phyloP scores from a whole-genome alignment of 768 basidiomycete species.

The Mycena capillaripes region DNA sequence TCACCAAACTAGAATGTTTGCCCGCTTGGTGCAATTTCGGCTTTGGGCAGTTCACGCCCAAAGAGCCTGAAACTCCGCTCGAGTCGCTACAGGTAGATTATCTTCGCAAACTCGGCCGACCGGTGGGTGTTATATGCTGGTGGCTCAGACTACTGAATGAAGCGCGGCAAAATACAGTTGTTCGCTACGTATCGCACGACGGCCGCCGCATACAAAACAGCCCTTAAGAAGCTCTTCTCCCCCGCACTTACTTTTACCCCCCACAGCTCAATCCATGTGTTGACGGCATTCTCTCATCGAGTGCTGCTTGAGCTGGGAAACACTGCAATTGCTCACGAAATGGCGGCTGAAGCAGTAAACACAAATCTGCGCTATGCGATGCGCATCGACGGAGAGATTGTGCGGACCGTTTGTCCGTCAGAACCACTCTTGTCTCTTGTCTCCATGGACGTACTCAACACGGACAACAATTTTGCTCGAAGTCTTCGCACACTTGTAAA shows the following conservation, averaged over 20 bases:
- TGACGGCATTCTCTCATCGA: neutral
- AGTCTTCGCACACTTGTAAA: neutral
- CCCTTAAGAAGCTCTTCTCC: neutral
- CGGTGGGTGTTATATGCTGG: neutral
- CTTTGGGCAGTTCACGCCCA: neutral
- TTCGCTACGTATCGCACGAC: neutral
- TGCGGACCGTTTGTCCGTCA: conserved; percentile 4
- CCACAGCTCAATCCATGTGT: neutral
- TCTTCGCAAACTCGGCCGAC: neutral
- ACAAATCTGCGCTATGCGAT: neutral
- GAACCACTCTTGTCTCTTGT: neutral
- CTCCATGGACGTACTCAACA: neutral
- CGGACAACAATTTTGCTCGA: neutral
- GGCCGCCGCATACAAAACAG: neutral
- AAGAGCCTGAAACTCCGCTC: neutral
- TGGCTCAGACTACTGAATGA: neutral
- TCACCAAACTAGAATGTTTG: neutral
- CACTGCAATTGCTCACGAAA: neutral
- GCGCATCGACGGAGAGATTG: neutral
- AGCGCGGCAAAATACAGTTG: neutral
- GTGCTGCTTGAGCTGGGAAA: neutral
- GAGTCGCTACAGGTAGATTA: neutral
- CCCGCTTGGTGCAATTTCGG: conserved; percentile 6
- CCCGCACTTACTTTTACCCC: neutral
- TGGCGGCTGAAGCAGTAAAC: neutral